Evolutionary conservation across 2,329 filamentous ascomycete genomes (phyloP), one percentile per base, ranked within the genome.

Genomic region (Tothia fuscella): DNA sequence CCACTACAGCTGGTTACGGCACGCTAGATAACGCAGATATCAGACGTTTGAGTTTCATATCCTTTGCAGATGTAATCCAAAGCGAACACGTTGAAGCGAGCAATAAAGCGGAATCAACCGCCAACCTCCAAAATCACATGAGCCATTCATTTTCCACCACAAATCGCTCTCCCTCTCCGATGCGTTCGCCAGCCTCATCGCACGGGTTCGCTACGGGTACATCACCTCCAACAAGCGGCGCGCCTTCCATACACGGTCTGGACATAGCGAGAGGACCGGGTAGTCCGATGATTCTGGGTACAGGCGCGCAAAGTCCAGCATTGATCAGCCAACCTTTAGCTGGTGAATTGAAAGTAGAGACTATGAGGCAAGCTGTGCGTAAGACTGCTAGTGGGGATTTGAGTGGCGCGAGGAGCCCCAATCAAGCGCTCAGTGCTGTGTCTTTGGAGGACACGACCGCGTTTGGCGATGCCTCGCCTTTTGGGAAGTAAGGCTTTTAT

Each of bases 61-160:
- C 87, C 6, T 96, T 96, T 61, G 88, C 89, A 47, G 89, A 96
- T 54, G 86, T 96, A 7, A 86, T 96, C 30, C 86, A 93, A 57
- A 74, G 80, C 25, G 84, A 91, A 58, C 83, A 89, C 53, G 76
- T 75, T 22, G 73, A 78, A 28, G 16, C 34, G 10, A 24, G 35
- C 20, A 9, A 20, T 19, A 17, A 6, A 6, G 16, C 39, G 12
- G 6, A 6, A 9, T 7, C 7, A 12, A 7, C 12, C 7, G 69
- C 73, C 35, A 78, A 72, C 50, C 70, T 80, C 49, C 82, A 89
- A 46, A 78, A 86, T 56, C 63, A 81, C 45, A 72, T 76, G 38
- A 80, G 80, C 10, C 63, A 83, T 16, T 78, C 79, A 6, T 77
- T 77, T 56, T 82, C 47, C 56, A 57, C 38, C 22, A 16, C 55